Evolutionary conservation across 371 early-diverging fungal species (phyloP).

Genomic region (Saksenaea oblongispora): DNA sequence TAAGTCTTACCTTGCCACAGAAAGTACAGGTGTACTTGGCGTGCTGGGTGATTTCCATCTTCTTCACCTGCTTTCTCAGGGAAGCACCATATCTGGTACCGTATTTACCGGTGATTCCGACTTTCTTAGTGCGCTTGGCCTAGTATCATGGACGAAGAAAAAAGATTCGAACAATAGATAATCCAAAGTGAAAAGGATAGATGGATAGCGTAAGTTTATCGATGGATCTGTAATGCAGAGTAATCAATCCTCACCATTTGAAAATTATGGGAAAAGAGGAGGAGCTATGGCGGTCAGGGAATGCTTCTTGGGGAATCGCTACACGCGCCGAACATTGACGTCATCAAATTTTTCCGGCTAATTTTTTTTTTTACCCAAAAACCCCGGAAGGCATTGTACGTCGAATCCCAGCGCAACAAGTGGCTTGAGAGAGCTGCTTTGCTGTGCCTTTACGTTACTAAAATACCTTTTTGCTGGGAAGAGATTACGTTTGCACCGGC

Average conservation of each 20-base stretch:
- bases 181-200: neutral
- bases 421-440: no score
- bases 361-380: no score
- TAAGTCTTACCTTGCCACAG: slow-evolving; percentile 87
- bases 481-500: no score
- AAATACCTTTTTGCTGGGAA: no score
- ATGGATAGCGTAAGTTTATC: neutral
- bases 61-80: slow-evolving; percentile 98
- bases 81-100: slow-evolving; percentile 99
- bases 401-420: no score
- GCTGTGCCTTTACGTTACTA: no score
- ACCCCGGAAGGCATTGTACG: no score
- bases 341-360: no score
- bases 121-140: slow-evolving; percentile 99
- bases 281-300: neutral
- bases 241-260: neutral
- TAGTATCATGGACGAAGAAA: slow-evolving; percentile 17
- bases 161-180: neutral
- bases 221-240: neutral
- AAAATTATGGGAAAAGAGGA: slow-evolving; percentile 6
- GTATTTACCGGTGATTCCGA: slow-evolving; percentile 99
- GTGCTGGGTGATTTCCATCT: slow-evolving; percentile 99
- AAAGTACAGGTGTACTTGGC: slow-evolving; percentile 97
- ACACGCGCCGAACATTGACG: no score
- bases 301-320: slow-evolving; percentile 14